Conservation (phyloP, 106 monocot genomes). For the Iris macrosiphon region DNA sequence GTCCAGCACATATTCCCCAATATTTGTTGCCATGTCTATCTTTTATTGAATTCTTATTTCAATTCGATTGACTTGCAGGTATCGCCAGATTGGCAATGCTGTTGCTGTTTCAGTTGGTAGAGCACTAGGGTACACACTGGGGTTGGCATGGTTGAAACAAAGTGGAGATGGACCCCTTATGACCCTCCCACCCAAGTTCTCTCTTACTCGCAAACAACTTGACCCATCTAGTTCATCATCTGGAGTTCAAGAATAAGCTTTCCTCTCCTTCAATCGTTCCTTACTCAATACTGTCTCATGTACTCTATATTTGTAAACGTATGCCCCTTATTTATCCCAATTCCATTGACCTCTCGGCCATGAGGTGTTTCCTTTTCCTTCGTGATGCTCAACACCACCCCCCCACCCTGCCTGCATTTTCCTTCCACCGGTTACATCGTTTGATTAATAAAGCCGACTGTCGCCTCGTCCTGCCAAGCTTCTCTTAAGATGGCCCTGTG, state of each 20-base stretch:
- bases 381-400: too few relatives aligned
- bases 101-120: conserved; percentile 69
- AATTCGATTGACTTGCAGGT: conserved; percentile 33
- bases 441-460: too few relatives aligned
- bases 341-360: neutral
- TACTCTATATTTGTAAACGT: neutral
- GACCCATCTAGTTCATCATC: neutral
- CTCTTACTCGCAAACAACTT: conserved; percentile 13
- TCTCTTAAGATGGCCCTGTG: too few relatives aligned
- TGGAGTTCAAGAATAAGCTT: conserved; percentile 12
- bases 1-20: too few relatives aligned
- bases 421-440: too few relatives aligned
- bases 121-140: conserved; percentile 60
- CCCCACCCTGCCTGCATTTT: too few relatives aligned
- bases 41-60: neutral
- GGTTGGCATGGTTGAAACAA: conserved; percentile 42
- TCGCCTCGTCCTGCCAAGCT: too few relatives aligned
- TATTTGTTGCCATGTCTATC: neutral
- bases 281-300: too few relatives aligned
- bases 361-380: too few relatives aligned
- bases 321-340: neutral
- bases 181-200: conserved; percentile 51
- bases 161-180: conserved; percentile 51
- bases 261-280: neutral
- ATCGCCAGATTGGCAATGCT: conserved; percentile 78